Evolutionary conservation across 139 green algal species (phyloP), one percentile per base, ranked within the genome.

Genomic region (Asterochloris sp.): DNA sequence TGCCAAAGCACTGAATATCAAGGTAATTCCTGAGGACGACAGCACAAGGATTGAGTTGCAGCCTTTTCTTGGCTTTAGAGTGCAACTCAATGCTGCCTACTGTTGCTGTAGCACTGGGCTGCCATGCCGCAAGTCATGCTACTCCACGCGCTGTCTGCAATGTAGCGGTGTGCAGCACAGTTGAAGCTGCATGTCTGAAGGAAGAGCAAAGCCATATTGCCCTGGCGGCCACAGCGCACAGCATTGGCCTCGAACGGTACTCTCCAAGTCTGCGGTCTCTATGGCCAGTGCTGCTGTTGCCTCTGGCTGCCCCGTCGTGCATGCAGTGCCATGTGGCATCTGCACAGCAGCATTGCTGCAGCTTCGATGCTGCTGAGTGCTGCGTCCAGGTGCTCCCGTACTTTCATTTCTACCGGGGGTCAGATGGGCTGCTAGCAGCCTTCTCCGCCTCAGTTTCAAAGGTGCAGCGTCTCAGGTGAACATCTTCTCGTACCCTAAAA

Each of bases 321-420:
- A 54, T 54, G 38, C 38, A 54, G 6, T 54, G 38, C 38, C 38
- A 54, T 54, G 38, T 6, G 38, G 4, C 38, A 2, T 54, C 38
- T 54, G 38, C 38, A 54, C 38, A 54, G 38, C 38, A 54, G 38
- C 38, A 54, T 54, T 54, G 38, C 38, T 54, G 38, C 38, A 54
- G 38, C 38, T 54, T 6, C 38, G 6, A 2, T 54, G 38, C 38
- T 54, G 38, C 38, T 54, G 38, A 54, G 38, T 54, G 38, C 38
- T 54, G 38, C 38, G 6, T 54, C 38, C 86, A 93, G 88, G 94
- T 99, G 74, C 90, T 99, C 82, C 96, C 96, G 0, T 98, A 87
- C 88, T 98, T 99, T 84, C 92, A 97, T 63, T 93, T 98, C n/a
- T 99, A 98, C 82, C 88, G 91, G 12, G 96, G 96, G 16, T 81